These are phyloP conservation scores for Daldinia loculata DNA, from an alignment of 495 filamentous ascomycete species.

Conservation along the genomic window DNA sequence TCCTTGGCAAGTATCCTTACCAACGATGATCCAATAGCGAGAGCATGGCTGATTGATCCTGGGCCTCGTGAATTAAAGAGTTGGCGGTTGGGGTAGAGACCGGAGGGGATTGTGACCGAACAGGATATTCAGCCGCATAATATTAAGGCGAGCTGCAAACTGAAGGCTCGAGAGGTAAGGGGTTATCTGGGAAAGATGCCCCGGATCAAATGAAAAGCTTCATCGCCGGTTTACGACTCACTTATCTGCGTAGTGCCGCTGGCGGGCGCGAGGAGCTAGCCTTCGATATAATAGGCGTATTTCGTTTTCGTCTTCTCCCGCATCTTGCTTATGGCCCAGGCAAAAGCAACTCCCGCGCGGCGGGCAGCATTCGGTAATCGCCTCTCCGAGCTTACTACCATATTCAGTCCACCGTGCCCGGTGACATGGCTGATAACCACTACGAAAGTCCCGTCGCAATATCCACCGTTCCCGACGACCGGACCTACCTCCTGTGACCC, in stretches of 20 bases:
- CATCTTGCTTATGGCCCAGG: constrained; percentile 14
- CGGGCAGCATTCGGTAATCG: constrained; percentile 14
- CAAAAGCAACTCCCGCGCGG: neutral
- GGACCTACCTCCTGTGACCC: constrained; percentile 51
- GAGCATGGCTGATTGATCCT: neutral
- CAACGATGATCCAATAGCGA: constrained; percentile 7
- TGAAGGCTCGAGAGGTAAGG: neutral
- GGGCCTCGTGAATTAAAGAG: neutral
- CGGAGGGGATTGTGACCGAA: neutral
- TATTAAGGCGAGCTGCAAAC: constrained; percentile 28
- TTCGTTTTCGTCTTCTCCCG: neutral
- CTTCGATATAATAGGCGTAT: neutral
- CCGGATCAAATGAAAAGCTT: neutral
- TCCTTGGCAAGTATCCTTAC: neutral
- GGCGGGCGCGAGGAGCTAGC: constrained; percentile 3
- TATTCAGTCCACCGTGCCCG: constrained; percentile 53
- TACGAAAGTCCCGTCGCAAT: constrained; percentile 51
- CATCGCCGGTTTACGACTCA: neutral
- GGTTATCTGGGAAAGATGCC: neutral
- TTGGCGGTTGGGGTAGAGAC: neutral
- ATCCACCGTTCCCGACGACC: constrained; percentile 48
- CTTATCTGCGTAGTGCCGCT: constrained; percentile 1
- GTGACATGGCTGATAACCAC: constrained; percentile 52
- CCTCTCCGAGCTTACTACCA: constrained; percentile 51
- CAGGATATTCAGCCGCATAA: constrained; percentile 17